These are phyloP conservation scores for Pleurostoma richardsiae DNA, from an alignment of 2,329 filamentous ascomycete genomes.

Conservation along the genomic window DNA sequence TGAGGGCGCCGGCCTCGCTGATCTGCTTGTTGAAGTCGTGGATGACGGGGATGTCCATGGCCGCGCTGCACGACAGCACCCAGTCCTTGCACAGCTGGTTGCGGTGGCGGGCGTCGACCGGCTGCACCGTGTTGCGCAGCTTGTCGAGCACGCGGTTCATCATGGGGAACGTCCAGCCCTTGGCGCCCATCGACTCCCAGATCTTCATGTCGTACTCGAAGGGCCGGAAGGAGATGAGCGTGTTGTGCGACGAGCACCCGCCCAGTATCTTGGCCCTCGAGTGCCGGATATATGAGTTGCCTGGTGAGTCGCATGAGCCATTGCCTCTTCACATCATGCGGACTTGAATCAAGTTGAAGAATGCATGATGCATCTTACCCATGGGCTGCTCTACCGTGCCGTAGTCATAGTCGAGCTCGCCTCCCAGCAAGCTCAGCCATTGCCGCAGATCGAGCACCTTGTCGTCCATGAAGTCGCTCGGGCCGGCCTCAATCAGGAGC, in stretches of 20 bases:
- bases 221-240: conserved; percentile 85
- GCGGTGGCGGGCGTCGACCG: conserved; percentile 76
- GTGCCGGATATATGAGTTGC: conserved; percentile 88
- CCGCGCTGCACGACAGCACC: conserved; percentile 73
- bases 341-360: not conserved
- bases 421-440: conserved; percentile 80
- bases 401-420: conserved; percentile 89
- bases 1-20: conserved; percentile 64
- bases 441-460: conserved; percentile 81
- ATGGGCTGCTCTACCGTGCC: conserved; percentile 84
- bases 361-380: conserved; percentile 35
- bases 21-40: conserved; percentile 87
- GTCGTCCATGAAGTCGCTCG: conserved; percentile 84
- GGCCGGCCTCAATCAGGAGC: conserved; percentile 81
- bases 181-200: conserved; percentile 78
- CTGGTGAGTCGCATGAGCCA: conserved; percentile 29
- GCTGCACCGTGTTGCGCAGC: conserved; percentile 84
- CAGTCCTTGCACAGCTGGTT: conserved; percentile 92
- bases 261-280: conserved; percentile 89
- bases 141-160: conserved; percentile 80
- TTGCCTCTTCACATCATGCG: not conserved
- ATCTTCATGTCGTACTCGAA: conserved; percentile 84
- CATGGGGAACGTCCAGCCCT: conserved; percentile 81
- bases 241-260: conserved; percentile 92
- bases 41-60: conserved; percentile 75